Evolutionary conservation across 1,139 yeast genomes (phyloP).

Genomic region (Pichia sp.): DNA sequence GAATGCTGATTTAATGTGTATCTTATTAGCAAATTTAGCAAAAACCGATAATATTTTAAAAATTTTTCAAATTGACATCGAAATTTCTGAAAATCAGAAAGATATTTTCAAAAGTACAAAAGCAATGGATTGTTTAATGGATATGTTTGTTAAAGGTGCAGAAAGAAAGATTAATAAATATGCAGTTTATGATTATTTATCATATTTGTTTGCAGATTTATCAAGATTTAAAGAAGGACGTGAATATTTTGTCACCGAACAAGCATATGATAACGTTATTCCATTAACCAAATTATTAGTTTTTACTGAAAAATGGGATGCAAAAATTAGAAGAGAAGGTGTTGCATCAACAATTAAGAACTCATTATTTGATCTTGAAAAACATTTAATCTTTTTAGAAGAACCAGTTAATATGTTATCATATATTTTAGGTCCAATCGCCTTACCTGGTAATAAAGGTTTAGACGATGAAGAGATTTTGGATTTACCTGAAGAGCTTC

Average conservation of each 20-base stretch:
- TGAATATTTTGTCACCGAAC: conserved; percentile 64
- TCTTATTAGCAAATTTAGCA: conserved; percentile 77
- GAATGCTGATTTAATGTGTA: conserved; percentile 78
- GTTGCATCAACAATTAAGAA: conserved; percentile 91
- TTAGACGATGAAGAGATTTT: conserved; percentile 86
- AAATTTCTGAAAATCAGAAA: conserved; percentile 30
- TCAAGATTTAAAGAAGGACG: conserved; percentile 73
- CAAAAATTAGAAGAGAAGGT: conserved; percentile 81
- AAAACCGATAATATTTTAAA: conserved; percentile 58
- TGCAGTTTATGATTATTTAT: conserved; percentile 75
- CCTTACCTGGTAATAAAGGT: conserved; percentile 56
- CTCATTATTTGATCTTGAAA: conserved; percentile 70
- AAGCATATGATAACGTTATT: conserved; percentile 67
- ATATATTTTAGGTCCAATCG: conserved; percentile 73
- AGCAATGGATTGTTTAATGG: conserved; percentile 80
- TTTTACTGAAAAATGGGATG: conserved; percentile 74
- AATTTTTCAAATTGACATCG: conserved; percentile 45
- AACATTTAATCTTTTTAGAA: conserved; percentile 53
- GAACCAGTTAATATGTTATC: conserved; percentile 73
- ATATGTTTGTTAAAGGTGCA: conserved; percentile 81
- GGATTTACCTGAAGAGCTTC: conserved; percentile 83
- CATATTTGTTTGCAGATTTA: conserved; percentile 86
- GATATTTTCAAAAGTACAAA: conserved; percentile 47
- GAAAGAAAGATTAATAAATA: conserved; percentile 63
- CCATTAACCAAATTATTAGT: conserved; percentile 77